Base-by-base conservation (phyloP, 106 monocot species). In the Acorus calamus region DNA sequence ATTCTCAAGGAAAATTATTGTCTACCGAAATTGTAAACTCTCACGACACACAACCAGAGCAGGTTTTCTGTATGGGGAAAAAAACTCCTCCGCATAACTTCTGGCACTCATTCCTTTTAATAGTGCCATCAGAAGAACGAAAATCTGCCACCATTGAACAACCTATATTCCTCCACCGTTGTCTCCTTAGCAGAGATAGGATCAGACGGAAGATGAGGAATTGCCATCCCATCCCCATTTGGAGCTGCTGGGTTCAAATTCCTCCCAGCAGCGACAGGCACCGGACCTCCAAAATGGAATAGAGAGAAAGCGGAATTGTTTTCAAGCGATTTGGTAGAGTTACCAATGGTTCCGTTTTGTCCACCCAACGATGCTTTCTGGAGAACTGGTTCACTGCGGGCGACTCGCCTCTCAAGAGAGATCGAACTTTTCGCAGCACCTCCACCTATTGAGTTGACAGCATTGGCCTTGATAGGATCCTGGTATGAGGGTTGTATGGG, bases 241-340 rank as follows among this genome's bases (percentile, higher is more conserved):
- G 46, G 53, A 11, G 69, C 55, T 44, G 12, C 66, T 5, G 56
- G 44, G 47, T 75, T 77, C 42, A 11, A 42, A 71, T 10, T 47
- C 51, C 42, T 56, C 49, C 68, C 75, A 5, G 77, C 66, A 63
- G 75, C 67, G 11, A 66, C 73, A 5, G 71, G 69, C 44, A 78
- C 8, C 9, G 96, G 96, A 8, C 87, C 82, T 28, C 87, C 91
- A 59, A 78, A 96, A 69, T 96, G 96, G 57, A 96, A 96, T 55
- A 96, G 61, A 46, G 96, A 96, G 80, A 96, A 96, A 28, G 90
- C 72, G 14, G 75, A 50, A 48, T 43, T 69, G 10, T 60, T 69
- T 7, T 77, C 64, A 43, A 54, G 41, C 11, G 58, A 63, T 59
- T 60, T 65, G 6, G 62, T 60, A 65, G 52, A 51, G 42, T 68